Conservation (phyloP, 2,329 filamentous ascomycete genomes). For the Tolypocladium capitatum region DNA sequence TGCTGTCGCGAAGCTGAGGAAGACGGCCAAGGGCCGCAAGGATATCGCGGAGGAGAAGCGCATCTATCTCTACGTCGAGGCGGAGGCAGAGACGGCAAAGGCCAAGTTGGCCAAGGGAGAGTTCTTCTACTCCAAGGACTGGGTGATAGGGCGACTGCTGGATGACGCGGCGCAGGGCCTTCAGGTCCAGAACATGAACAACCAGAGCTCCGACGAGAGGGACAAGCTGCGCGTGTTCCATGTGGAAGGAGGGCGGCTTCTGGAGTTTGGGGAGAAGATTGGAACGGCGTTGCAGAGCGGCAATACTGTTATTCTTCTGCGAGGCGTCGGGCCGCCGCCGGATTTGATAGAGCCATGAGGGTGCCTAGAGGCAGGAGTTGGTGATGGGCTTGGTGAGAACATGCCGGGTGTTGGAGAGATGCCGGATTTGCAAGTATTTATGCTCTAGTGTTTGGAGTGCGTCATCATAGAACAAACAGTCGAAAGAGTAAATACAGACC, state of each 20-base stretch:
- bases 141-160: slow-evolving; percentile 75
- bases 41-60: slow-evolving; percentile 70
- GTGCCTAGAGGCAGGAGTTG: background rate
- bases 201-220: slow-evolving; percentile 60
- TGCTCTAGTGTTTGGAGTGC: background rate
- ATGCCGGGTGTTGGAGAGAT: background rate
- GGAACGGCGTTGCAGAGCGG: slow-evolving; percentile 61
- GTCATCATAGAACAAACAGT: background rate
- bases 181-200: slow-evolving; percentile 76
- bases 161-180: slow-evolving; percentile 65
- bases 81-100: slow-evolving; percentile 72
- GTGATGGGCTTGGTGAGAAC: background rate
- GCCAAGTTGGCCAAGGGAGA: slow-evolving; percentile 71
- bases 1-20: slow-evolving; percentile 68
- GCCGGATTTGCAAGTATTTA: background rate
- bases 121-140: slow-evolving; percentile 71
- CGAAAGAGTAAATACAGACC: background rate
- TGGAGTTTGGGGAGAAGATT: slow-evolving; percentile 82
- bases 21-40: slow-evolving; percentile 77
- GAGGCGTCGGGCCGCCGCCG: slow-evolving; percentile 71
- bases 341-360: slow-evolving; percentile 47
- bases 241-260: slow-evolving; percentile 72
- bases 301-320: slow-evolving; percentile 77
- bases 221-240: slow-evolving; percentile 81
- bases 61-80: slow-evolving; percentile 84